These are phyloP conservation scores for Cryptosporidium ubiquitum DNA, from an alignment of 169 alveolate species.

Conservation along the genomic window DNA sequence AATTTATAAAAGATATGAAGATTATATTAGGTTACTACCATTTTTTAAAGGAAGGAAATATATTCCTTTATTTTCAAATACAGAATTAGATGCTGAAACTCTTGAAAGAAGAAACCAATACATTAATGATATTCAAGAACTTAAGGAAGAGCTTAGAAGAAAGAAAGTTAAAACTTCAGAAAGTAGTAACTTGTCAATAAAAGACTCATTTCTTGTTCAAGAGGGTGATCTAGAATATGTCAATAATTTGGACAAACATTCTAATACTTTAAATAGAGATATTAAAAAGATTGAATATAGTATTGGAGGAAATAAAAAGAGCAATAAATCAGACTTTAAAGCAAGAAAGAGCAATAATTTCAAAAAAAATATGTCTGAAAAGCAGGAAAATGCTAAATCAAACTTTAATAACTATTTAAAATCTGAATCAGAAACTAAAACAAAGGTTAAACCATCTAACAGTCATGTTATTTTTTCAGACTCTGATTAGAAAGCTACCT, in stretches of 20 bases:
- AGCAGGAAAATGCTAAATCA: neutral
- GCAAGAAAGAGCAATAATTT: neutral
- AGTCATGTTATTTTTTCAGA: conserved; percentile 48
- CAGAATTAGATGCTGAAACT: conserved; percentile 15
- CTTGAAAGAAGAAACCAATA: neutral
- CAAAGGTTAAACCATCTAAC: neutral
- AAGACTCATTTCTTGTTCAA: conserved; percentile 25
- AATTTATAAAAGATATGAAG: conserved; percentile 17
- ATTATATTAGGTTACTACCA: conserved; percentile 39
- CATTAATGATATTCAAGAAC: conserved; percentile 44
- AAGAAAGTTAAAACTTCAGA: neutral
- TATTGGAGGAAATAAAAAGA: neutral
- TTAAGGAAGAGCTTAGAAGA: conserved; percentile 50
- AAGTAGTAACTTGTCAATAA: neutral
- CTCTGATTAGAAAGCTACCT: conserved; percentile 30
- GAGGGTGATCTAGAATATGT: conserved; percentile 1
- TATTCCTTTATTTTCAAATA: conserved; percentile 54
- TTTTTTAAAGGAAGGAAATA: conserved; percentile 45
- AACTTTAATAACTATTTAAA: neutral
- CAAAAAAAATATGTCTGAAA: neutral
- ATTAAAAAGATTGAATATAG: conserved; percentile 11
- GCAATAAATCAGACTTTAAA: neutral
- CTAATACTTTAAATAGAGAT: neutral
- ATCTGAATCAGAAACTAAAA: neutral
- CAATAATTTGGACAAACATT: neutral